A percentile compares a stretch with the other conserved stretches of the same genome.
Conservation (phyloP, 2,329 filamentous ascomycete species). For the Emergomyces pasteurianus region DNA sequence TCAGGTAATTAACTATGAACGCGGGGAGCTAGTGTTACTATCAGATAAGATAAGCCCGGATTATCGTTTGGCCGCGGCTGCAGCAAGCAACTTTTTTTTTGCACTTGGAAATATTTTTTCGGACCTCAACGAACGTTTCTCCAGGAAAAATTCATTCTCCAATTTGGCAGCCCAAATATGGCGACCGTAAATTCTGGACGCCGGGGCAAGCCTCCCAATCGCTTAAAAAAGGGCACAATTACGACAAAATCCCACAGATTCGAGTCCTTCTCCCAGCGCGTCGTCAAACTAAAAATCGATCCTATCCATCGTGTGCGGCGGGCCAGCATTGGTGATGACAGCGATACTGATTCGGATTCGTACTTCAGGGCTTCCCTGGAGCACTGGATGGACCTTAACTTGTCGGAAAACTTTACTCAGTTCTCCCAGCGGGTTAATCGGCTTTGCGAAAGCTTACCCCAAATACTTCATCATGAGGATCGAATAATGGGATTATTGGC, state of each 20-base stretch:
- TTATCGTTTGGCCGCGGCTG: not conserved
- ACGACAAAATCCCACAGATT: slow-evolving; percentile 79
- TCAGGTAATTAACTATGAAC: too few relatives aligned
- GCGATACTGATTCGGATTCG: slow-evolving; percentile 64
- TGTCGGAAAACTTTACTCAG: slow-evolving; percentile 65
- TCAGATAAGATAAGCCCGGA: slow-evolving; percentile 4
- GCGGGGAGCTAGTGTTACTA: too few relatives aligned
- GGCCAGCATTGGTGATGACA: slow-evolving; percentile 65
- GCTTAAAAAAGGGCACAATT: slow-evolving; percentile 53
- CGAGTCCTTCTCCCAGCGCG: slow-evolving; percentile 81
- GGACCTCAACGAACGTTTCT: not conserved
- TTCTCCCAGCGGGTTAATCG: slow-evolving; percentile 66
- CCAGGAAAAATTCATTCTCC: not conserved
- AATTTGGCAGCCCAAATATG: slow-evolving; percentile 23
- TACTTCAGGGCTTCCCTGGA: slow-evolving; percentile 74
- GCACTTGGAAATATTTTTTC: slow-evolving; percentile 9
- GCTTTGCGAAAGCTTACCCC: slow-evolving; percentile 77
- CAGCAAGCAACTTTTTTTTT: slow-evolving; percentile 3
- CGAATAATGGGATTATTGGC: slow-evolving; percentile 69
- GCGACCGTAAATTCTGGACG: slow-evolving; percentile 48
- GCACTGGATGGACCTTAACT: slow-evolving; percentile 85
- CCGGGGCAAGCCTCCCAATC: slow-evolving; percentile 57
- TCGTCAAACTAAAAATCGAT: slow-evolving; percentile 85
- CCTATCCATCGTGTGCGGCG: slow-evolving; percentile 81
- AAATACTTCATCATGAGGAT: slow-evolving; percentile 82